Evolutionary conservation across 2,329 filamentous ascomycete genomes (phyloP), one percentile per base, ranked within the genome.

Genomic region (Paecilomyces fulvus): DNA sequence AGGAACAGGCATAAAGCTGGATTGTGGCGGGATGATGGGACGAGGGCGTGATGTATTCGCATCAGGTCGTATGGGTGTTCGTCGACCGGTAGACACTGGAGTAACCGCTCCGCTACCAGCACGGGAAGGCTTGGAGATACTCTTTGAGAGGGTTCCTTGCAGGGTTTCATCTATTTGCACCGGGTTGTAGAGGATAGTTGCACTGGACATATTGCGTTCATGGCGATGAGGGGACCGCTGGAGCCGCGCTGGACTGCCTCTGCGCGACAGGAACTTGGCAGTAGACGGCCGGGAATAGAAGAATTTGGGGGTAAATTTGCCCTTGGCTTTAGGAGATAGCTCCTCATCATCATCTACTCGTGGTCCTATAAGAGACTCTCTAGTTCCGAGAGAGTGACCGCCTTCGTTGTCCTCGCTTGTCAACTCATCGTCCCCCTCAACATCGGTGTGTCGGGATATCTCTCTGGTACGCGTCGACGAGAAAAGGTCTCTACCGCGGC

Each of bases 351-450:
- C 57, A 5, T 54, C 58, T 8, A 57, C 53, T 14, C 64, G 64
- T 7, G 56, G 59, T 37, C 58, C 61, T n/a, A 56, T 55, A 50
- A 57, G 61, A 0, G 64, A 66, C 9, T 56, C 55, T 17, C 63
- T 65, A n/a, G 61, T 65, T 10, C 65, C 64, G 9, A 54, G 56
- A 11, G 61, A 71, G 28, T 69, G 73, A n/a, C 80, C 76, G 30
- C 80, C 77, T 30, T 85, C 84, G 56, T 92, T 88, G 56, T 90
- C 88, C 56, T 91, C 89, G 3, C 88, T 92, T 11, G 89, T 81
- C n/a, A 92, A 77, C 70, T 96, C 92, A 64, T 96, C 92, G 65
- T 96, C 92, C 0, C 90, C 90, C 67, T 95, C 90, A 6, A 86
- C 89, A 65, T 94, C 90, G 0, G 89, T 91, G 57, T 91, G 85